Conservation (phyloP, 306 rosid species). For the Sindora glabra region DNA sequence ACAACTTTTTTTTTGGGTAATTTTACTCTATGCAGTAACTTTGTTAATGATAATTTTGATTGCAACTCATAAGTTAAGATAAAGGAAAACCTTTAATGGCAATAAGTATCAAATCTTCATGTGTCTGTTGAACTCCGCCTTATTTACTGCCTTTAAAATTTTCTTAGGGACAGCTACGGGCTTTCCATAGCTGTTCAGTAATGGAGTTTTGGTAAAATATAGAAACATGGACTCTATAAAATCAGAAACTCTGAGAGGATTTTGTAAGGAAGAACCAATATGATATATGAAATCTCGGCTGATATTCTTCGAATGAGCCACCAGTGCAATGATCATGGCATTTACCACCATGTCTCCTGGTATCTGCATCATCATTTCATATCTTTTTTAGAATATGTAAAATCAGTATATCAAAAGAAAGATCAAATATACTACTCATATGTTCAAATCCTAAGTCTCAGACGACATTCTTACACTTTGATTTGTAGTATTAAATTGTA, state of each 20-base stretch:
- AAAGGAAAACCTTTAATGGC: conserved; percentile 24
- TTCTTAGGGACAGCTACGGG: not conserved
- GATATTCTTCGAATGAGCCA: conserved; percentile 2
- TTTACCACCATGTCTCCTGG: conserved; percentile 42
- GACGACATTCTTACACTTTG: no score
- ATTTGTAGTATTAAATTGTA: no score
- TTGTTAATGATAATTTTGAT: no score
- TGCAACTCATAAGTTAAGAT: no score
- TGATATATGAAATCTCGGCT: conserved; percentile 10
- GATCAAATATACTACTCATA: no score
- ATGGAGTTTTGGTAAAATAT: conserved; percentile 19
- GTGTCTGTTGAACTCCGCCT: conserved; percentile 8
- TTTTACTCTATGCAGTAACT: no score
- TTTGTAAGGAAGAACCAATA: conserved; percentile 26
- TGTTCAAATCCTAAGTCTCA: no score
- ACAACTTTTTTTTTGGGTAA: no score
- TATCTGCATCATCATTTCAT: conserved; percentile 20
- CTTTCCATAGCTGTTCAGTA: conserved; percentile 5
- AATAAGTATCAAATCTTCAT: not conserved
- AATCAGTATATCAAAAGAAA: not conserved
- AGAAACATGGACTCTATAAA: not conserved
- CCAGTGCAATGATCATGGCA: conserved; percentile 25
- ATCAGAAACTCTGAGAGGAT: conserved; percentile 6
- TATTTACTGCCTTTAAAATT: not conserved
- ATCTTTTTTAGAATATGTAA: not conserved